A percentile compares a stretch with the other conserved stretches of the same genome.
phyloP scores from a whole-genome alignment of 1,139 yeast genomes.

The Candida tunisiensis region DNA sequence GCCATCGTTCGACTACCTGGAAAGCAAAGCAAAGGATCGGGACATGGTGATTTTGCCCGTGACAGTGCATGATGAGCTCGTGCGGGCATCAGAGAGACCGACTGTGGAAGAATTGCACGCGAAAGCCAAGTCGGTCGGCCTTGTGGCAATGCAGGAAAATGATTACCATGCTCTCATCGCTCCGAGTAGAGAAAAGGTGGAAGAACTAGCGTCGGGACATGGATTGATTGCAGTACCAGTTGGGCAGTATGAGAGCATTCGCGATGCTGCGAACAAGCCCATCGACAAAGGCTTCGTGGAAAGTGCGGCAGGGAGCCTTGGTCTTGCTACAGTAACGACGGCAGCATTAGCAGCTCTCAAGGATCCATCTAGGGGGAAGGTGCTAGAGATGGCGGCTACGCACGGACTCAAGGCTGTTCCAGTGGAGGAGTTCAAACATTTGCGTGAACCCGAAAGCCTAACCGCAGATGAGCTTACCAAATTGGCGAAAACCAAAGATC shows the following conservation, averaged over 20 bases:
- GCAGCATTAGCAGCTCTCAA: conserved; percentile 12
- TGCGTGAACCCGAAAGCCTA: conserved; percentile 9
- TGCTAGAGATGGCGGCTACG: conserved; percentile 4
- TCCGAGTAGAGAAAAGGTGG: conserved; percentile 6
- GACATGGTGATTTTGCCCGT: conserved; percentile 32
- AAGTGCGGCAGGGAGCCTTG: conserved; percentile 19
- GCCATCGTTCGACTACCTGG: conserved; percentile 6
- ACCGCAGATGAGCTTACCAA: conserved; percentile 14
- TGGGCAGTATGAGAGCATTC: conserved; percentile 13
- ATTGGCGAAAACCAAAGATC: no score
- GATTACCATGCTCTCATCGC: conserved; percentile 9
- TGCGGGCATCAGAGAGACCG: no score
- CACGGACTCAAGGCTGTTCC: conserved; percentile 10
- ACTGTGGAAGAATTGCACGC: conserved; percentile 7
- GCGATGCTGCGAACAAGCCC: conserved; percentile 15
- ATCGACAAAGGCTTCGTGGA: conserved; percentile 12
- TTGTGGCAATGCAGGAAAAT: conserved; percentile 13
- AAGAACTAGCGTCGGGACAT: conserved; percentile 3
- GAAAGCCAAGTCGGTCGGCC: conserved; percentile 10
- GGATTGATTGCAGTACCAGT: conserved; percentile 5
- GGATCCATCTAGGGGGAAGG: conserved; percentile 4
- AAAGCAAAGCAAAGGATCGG: conserved; percentile 6
- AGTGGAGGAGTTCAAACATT: not conserved
- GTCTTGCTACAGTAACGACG: conserved; percentile 20
- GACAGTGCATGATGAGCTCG: conserved; percentile 12